Base-by-base conservation (phyloP, 305 asterid genomes). In the Caryopteris hybrid region DNA sequence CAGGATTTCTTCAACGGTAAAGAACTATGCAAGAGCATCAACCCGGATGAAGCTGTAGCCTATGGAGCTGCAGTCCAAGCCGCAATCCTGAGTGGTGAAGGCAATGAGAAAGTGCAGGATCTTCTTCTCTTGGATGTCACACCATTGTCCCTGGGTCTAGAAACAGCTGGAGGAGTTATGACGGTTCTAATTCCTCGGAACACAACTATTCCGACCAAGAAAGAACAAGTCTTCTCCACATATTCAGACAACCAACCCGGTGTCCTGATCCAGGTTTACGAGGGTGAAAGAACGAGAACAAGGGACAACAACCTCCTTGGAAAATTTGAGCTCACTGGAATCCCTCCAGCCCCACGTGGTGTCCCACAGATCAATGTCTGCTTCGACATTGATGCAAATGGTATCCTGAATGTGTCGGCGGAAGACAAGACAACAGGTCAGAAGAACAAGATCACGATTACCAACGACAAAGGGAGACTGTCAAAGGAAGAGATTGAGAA, bases 1-100 rank as follows among this genome's bases (percentile, higher is more conserved):
- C 83, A 78, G 29, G 83, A 78, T 48, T 78, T 78, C 77, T 78
- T 78, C 51, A 78, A 78, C 7, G 80, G 83, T 2, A 78, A 78
- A 43, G 83, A 78, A 50, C 48, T 78, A 1, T 78, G 83, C 65
- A 78, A 74, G 77, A 78, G 83, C 57, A 78, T 78, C 18, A 78
- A 78, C 48, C 83, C 83, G 0, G 83, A 78, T 8, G 83, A 78
- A 6, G 83, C 80, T 2, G 80, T 74, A 1, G 83, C 83, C 0
- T 78, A 78, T 13, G 83, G 83, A 0, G 83, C 80, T 0, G 78
- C 83, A 0, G 83, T 74, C 0, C 83, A 74, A 21, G 83, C 80
- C 0, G 83, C 83, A 3, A 78, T 74, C 55, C 13, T 78, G 76
- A 78, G 79, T 8, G 82, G 82, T 0, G 82, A 73, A 50, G 82